phyloP scores from a whole-genome alignment of 2,329 filamentous ascomycete genomes.

The Fusarium abutilonis region DNA sequence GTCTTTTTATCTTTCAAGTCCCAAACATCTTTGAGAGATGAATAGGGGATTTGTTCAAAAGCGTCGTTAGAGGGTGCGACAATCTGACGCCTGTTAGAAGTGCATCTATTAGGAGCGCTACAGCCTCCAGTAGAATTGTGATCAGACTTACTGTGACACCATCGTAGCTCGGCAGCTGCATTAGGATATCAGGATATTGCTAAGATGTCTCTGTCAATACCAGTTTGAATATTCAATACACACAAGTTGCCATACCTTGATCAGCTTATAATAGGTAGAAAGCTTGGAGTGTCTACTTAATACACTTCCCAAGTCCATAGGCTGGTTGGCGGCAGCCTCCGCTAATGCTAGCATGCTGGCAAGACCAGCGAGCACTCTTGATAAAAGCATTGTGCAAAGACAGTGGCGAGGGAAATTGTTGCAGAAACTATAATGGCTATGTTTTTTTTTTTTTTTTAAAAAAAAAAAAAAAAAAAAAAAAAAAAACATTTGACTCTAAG shows the following conservation, averaged over 20 bases:
- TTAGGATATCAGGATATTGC: conserved; percentile 58
- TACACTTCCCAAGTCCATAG: conserved; percentile 53
- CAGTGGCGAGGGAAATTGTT: neutral
- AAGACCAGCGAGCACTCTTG: conserved; percentile 33
- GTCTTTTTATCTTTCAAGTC: conserved; percentile 56
- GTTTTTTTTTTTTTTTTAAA: too few species aligned
- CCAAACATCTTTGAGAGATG: conserved; percentile 60
- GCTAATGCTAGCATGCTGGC: conserved; percentile 36
- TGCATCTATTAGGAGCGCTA: neutral
- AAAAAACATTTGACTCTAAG: too few species aligned
- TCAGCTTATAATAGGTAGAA: conserved; percentile 56
- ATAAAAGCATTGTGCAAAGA: conserved; percentile 31
- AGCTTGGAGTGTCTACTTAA: conserved; percentile 54
- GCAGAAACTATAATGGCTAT: too few species aligned
- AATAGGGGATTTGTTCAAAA: conserved; percentile 64
- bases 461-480: too few species aligned
- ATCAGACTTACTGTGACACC: conserved; percentile 56
- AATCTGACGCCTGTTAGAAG: conserved; percentile 49
- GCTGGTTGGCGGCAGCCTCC: conserved; percentile 34
- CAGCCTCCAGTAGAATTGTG: too few species aligned
- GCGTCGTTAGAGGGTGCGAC: conserved; percentile 68
- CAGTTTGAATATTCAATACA: neutral
- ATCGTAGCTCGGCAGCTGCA: conserved; percentile 55
- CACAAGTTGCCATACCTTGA: conserved; percentile 49
- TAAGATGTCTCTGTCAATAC: conserved; percentile 29